Base-by-base conservation (phyloP, 1,139 yeast species). In the Wickerhamomyces sp. region DNA sequence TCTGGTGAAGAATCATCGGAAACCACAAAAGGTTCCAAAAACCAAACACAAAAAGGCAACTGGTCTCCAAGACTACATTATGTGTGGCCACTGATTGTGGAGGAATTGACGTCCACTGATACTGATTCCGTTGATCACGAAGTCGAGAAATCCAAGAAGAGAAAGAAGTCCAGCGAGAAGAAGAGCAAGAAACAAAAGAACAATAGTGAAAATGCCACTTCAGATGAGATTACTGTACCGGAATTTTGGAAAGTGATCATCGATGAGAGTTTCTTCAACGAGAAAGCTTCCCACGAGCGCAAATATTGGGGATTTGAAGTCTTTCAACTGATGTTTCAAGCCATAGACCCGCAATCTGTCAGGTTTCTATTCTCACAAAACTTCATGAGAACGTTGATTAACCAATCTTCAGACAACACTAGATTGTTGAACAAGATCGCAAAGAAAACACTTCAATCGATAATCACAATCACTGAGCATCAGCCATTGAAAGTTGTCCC, bases 251-350 rank as follows among this genome's bases (percentile, higher is more conserved):
- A 76, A 47, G 68, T 71, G 4, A 79, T 78, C 8, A 74, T 89
- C 10, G 97, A 89, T 53, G 93, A 87, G 50, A 70, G 82, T 2
- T 74, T 85, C 41, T 89, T 91, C 51, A 66, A 87, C 5, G 77
- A 74, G 22, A 76, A 82, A 45, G 70, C 96, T 0, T 85, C 96
- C 1, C 77, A 80, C 29, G 97, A 89, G 57, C 70, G 96, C 42
- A 91, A 89, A 54, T 85, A 72, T 57, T 75, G 87, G 75, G 98
- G 97, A 0, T 76, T 89, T 49, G 84, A 84, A 48, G 70, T 89
- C 6, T 77, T 89, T 46, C 65, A 60, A 25, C 64, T 71, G 33
- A 68, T 77, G 32, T 56, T 81, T 36, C 35, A 58, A 10, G 42
- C 59, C 1, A 43, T 64, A 3, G 55, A 68, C 0, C 46, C 58